Conservation (phyloP, 2,329 filamentous ascomycete species). For the Ophiocordyceps sinensis region DNA sequence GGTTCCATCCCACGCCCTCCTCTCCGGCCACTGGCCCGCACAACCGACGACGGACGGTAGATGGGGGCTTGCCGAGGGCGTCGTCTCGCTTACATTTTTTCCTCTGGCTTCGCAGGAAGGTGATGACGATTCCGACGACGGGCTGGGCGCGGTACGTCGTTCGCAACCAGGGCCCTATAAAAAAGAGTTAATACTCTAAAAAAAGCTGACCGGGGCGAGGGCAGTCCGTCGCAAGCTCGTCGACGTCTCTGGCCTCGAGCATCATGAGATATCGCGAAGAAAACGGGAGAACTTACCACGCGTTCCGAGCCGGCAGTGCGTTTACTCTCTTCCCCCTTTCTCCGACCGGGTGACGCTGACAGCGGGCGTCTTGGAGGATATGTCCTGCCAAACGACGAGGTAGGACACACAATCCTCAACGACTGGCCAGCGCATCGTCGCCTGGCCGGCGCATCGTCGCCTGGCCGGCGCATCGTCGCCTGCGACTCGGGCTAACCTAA, state of each 20-base stretch:
- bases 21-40: not conserved
- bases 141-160: constrained; percentile 1
- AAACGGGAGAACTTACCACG: constrained; percentile 23
- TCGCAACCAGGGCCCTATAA: too few relatives aligned
- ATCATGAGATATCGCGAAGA: constrained; percentile 21
- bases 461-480: too few relatives aligned
- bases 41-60: not conserved
- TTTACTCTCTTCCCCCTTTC: too few relatives aligned
- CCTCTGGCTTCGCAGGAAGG: not conserved
- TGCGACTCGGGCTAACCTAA: constrained; percentile 2
- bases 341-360: not conserved
- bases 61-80: not conserved
- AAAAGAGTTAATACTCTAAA: too few relatives aligned
- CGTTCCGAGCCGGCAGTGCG: constrained; percentile 16
- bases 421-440: too few relatives aligned
- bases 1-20: not conserved
- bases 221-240: constrained; percentile 3
- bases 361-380: constrained; percentile 9
- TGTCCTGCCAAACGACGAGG: constrained; percentile 16
- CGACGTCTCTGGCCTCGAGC: constrained; percentile 18
- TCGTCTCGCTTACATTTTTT: not conserved
- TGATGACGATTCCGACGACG: constrained; percentile 1
- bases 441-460: too few relatives aligned
- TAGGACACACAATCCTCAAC: constrained; percentile 2
- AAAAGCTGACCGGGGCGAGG: not conserved